Evolutionary conservation across 495 filamentous ascomycete species (phyloP).

Genomic region (Penicillium parvum): DNA sequence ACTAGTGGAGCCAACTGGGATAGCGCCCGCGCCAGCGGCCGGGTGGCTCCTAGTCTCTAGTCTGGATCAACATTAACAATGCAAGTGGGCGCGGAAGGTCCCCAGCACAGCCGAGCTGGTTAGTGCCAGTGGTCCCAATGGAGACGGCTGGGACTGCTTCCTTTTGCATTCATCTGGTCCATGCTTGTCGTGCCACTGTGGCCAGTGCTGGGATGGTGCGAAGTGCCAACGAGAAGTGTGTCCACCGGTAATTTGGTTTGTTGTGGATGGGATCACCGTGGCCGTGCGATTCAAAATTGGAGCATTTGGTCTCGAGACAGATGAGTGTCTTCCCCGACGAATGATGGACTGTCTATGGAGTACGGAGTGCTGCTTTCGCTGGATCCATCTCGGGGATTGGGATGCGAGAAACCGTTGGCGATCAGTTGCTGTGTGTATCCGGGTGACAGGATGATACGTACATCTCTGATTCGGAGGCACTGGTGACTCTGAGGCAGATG

Average conservation of each 20-base stretch:
- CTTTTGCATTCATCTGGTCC: no score
- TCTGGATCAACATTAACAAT: no score
- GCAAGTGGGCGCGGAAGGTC: constrained; percentile 18
- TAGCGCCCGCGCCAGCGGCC: constrained; percentile 18
- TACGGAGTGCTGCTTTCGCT: neutral
- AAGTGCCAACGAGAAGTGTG: no score
- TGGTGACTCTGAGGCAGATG: no score
- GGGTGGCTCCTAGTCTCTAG: constrained; percentile 26
- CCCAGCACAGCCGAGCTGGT: constrained; percentile 12
- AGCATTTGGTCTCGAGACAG: neutral
- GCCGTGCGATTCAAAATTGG: constrained; percentile 8
- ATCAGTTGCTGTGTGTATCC: constrained; percentile 18
- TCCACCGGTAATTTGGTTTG: no score
- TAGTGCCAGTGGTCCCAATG: neutral
- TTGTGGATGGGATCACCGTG: constrained; percentile 1
- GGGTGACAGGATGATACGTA: constrained; percentile 7
- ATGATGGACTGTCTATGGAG: constrained; percentile 5
- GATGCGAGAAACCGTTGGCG: constrained; percentile 28
- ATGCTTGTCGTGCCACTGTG: no score
- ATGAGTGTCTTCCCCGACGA: constrained; percentile 13
- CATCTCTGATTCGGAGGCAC: no score
- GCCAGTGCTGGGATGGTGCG: no score
- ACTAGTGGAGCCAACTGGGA: constrained; percentile 15
- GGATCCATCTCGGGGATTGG: constrained; percentile 6
- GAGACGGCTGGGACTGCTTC: no score